Percentiles rank a stretch among this genome's conserved stretches.
Evolutionary conservation across 148 eudicot species (phyloP).

Genomic region (Spergularia marina): DNA sequence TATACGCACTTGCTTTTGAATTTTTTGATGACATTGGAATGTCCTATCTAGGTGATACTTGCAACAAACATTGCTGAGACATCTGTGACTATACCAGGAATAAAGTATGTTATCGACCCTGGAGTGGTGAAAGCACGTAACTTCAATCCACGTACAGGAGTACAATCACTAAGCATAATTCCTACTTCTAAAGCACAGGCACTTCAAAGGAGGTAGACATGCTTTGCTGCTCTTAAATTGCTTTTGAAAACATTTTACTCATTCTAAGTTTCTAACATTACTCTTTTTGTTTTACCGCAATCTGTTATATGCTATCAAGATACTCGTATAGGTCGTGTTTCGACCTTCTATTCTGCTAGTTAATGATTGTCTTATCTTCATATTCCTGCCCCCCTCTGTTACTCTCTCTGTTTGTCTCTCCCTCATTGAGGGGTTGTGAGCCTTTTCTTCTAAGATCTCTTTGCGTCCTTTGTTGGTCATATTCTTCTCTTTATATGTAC

Average conservation of each 20-base stretch:
- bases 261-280: background rate
- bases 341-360: no score
- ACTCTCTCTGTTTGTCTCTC: no score
- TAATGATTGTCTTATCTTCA: no score
- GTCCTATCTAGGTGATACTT: slow-evolving; percentile 59
- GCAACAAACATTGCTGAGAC: slow-evolving; percentile 99
- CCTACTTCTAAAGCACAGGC: slow-evolving; percentile 98
- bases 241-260: background rate
- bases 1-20: background rate
- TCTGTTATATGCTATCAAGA: no score
- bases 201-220: slow-evolving; percentile 80
- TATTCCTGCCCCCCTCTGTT: no score
- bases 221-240: slow-evolving; percentile 10
- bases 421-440: no score
- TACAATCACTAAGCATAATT: slow-evolving; percentile 68
- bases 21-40: background rate
- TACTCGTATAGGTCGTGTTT: no score
- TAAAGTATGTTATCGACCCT: slow-evolving; percentile 92
- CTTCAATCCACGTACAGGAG: slow-evolving; percentile 70
- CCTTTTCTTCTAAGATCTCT: no score
- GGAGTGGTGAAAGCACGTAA: slow-evolving; percentile 92
- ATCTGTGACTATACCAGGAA: slow-evolving; percentile 97
- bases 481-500: no score
- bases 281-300: background rate
- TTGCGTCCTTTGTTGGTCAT: no score